Evolutionary conservation across 208 protist genomes (phyloP), one percentile per base, ranked within the genome.

Genomic region (Leptomonas seymouri): DNA sequence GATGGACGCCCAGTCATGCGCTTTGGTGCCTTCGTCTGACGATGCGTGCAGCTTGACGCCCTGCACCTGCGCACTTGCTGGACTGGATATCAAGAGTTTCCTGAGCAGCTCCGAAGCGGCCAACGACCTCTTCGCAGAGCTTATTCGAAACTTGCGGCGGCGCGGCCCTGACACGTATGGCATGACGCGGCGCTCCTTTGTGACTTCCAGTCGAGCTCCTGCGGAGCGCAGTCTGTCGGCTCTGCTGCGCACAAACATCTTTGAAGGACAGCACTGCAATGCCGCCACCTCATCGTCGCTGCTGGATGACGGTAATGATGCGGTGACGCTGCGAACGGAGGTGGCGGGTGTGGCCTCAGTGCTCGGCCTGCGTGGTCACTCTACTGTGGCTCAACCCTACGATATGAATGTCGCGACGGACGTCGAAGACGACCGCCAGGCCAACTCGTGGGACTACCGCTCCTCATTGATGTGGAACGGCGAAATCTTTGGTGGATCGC

Each of bases 401-500:
- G 84, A 89, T 36, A 68, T 95, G 42, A 80, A 74, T 51, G 74
- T 77, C 15, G 76, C 77, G 36, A 73, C 70, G 8, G 81, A 87
- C 48, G 48, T 78, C 9, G 72, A 79, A 31, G 84, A 80, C 28
- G 70, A 71, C n/a, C 39, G 62, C 20, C 50, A 74, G 48, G 34
- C 31, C 23, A 76, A 72, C 34, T 44, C 53, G 53, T 57, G 50
- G 64, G 69, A 72, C 57, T 63, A 42, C 46, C 66, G 54, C 28
- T 82, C 79, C 25, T 96, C 89, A 36, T 74, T 96, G 71, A 36
- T 89, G 72, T 93, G 86, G 89, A 96, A 96, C 68, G 91, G 91
- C 0, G 91, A 96, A 64, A 87, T 96, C 41, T 96, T 96, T 66
- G 82, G 84, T 42, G 91, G 91, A 12, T 36, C 73, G 15, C 56